These are phyloP conservation scores for Fusarium incarnatum DNA, from an alignment of 2,329 filamentous ascomycete genomes.

Conservation along the genomic window DNA sequence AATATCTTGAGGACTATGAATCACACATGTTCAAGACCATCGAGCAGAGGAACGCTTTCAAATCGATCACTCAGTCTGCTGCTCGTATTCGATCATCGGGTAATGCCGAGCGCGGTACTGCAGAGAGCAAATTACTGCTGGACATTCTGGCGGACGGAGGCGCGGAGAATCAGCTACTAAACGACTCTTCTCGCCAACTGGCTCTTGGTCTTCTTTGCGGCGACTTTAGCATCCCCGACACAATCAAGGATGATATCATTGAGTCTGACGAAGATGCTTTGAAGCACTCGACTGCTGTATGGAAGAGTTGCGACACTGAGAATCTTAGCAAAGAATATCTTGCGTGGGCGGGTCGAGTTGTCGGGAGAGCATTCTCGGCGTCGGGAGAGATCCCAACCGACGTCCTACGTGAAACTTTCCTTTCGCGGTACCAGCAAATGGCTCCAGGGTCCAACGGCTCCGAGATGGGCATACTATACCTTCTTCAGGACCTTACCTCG, in stretches of 20 bases:
- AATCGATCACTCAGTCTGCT: constrained; percentile 75
- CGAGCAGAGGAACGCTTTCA: constrained; percentile 68
- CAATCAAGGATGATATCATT: constrained; percentile 71
- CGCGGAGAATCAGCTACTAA: constrained; percentile 72
- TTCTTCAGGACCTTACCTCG: constrained; percentile 71
- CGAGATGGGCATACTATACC: constrained; percentile 70
- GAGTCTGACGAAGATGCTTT: constrained; percentile 73
- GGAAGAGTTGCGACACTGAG: constrained; percentile 78
- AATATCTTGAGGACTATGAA: constrained; percentile 73
- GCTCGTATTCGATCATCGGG: constrained; percentile 74
- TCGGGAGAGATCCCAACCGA: constrained; percentile 75
- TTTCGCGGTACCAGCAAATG: constrained; percentile 62
- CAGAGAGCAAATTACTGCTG: constrained; percentile 84
- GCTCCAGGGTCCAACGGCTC: constrained; percentile 66
- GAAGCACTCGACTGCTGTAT: constrained; percentile 73
- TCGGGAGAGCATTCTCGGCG: constrained; percentile 85
- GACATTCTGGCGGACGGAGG: constrained; percentile 81
- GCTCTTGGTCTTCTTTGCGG: constrained; percentile 80
- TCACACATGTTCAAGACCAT: constrained; percentile 64
- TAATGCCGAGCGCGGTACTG: constrained; percentile 74
- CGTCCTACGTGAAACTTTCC: constrained; percentile 69
- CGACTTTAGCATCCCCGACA: constrained; percentile 71
- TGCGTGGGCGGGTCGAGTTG: constrained; percentile 84
- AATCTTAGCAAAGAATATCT: constrained; percentile 76
- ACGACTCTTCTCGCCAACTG: constrained; percentile 74